Base-by-base conservation (phyloP, 129 eudicot species). In the Ambrosia artemisiifolia region DNA sequence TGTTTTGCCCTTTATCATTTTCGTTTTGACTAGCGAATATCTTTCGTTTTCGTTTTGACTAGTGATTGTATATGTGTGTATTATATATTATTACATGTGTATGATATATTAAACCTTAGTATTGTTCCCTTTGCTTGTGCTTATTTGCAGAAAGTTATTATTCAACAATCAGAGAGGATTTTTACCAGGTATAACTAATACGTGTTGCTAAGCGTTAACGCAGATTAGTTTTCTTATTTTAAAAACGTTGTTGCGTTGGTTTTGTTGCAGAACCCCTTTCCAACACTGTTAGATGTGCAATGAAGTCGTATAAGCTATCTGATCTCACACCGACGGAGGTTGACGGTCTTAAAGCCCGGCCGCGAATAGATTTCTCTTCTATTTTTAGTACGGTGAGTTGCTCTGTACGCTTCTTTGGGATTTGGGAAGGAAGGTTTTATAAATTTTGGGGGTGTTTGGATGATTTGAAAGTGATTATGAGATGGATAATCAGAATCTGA, bases 301-400 rank as follows among this genome's bases (percentile, higher is more conserved):
- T 93, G 98, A 93, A 89, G 79, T 87, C 98, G 0, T 93, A 89
- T 77, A 93, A 72, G 85, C 73, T 93, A 62, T 85, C 96, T 13
- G 96, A 93, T 18, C 96, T 93, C 56, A 59, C 81, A 63, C 71
- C 19, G 43, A 67, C 50, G 14, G 90, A 93, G 90, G 91, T 93
- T 75, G 85, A 87, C 78, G 78, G 72, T 70, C 96, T 95, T 59
- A 90, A 88, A 82, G 85, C 96, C 75, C 93, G 99, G 13, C 99
- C 99, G 40, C 89, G 99, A 11, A 90, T 95, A 44, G 85, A 95
- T 74, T 95, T 90, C 80, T 49, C 93, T 77, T 95, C 99, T 73
- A 90, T 95, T 67, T 95, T 95, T 74, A 76, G 73, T 73, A 82
- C 82, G 73, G 99, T 90, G 72, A 87, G 90, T 49, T 76, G 32